phyloP scores from a whole-genome alignment of 805 yeast species.

The Jamesozyma lodderae region DNA sequence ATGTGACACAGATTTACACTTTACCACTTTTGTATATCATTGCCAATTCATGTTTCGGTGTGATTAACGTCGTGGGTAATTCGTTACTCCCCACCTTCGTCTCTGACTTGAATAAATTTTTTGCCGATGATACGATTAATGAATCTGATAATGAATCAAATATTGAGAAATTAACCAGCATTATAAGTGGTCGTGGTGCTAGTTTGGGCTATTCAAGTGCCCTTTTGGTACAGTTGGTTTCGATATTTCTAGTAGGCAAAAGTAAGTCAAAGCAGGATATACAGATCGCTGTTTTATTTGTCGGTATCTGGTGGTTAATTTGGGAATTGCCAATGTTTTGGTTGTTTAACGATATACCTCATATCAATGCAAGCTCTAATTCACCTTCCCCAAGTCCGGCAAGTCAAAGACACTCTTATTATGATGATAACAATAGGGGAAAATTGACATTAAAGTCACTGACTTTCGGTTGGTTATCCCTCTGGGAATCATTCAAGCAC shows the following conservation, averaged over 20 bases:
- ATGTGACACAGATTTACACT: conserved; percentile 23
- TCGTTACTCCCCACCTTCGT: conserved; percentile 60
- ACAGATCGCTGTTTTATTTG: conserved; percentile 50
- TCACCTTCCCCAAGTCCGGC: neutral
- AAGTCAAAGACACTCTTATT: neutral
- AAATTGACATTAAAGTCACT: conserved; percentile 14
- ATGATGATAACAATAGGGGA: neutral
- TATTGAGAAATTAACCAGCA: conserved; percentile 37
- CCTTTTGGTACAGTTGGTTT: conserved; percentile 50
- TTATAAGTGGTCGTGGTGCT: conserved; percentile 59
- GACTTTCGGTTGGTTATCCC: conserved; percentile 53
- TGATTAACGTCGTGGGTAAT: conserved; percentile 72
- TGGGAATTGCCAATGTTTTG: conserved; percentile 56
- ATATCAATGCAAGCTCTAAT: neutral
- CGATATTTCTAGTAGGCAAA: conserved; percentile 40
- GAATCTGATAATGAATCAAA: conserved; percentile 1
- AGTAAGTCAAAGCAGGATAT: conserved; percentile 26
- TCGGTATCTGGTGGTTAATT: conserved; percentile 71
- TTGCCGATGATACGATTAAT: neutral
- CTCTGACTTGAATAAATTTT: conserved; percentile 30
- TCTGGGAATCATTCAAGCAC: conserved; percentile 46
- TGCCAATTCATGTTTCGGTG: conserved; percentile 66
- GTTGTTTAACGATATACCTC: conserved; percentile 31
- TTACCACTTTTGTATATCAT: conserved; percentile 45
- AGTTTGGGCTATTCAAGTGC: conserved; percentile 67